Conservation (phyloP, 2,329 filamentous ascomycete species). For the Cercospora sp. region DNA sequence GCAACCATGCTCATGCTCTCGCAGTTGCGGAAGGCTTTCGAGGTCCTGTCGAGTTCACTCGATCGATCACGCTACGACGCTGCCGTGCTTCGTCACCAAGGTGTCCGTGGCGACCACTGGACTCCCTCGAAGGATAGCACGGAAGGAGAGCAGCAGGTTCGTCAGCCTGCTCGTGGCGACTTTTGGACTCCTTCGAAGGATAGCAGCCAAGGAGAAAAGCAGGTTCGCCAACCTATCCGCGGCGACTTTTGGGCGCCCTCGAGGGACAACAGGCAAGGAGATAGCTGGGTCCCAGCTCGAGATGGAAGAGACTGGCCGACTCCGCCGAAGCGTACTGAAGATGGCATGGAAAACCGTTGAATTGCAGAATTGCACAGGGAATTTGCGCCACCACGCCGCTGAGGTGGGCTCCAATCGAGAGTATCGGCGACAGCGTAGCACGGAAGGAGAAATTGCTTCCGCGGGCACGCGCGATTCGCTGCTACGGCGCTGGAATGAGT, state of each 20-base stretch:
- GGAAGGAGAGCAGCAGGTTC: neutral
- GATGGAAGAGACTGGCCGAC: slow-evolving; percentile 18
- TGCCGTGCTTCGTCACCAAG: neutral
- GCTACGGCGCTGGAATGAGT: neutral
- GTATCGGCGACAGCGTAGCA: neutral
- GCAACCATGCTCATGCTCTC: neutral
- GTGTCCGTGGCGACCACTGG: neutral
- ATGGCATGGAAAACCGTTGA: neutral
- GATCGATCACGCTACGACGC: neutral
- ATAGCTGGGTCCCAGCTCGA: slow-evolving; percentile 18
- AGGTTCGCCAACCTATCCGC: neutral
- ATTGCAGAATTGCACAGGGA: neutral
- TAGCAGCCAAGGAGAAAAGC: neutral
- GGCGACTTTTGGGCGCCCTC: neutral
- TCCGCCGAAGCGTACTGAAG: slow-evolving; percentile 8
- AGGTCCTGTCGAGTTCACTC: neutral
- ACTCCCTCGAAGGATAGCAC: neutral
- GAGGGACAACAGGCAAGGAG: slow-evolving; percentile 1
- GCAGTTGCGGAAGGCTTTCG: neutral
- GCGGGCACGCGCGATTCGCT: neutral
- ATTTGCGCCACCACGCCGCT: neutral
- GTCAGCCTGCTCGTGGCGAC: neutral
- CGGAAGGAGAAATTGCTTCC: neutral
- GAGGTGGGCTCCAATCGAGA: neutral
- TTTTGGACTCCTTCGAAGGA: neutral